Evolutionary conservation across 306 rosid genomes (phyloP), one percentile per base, ranked within the genome.

Genomic region (Inga oerstediana): DNA sequence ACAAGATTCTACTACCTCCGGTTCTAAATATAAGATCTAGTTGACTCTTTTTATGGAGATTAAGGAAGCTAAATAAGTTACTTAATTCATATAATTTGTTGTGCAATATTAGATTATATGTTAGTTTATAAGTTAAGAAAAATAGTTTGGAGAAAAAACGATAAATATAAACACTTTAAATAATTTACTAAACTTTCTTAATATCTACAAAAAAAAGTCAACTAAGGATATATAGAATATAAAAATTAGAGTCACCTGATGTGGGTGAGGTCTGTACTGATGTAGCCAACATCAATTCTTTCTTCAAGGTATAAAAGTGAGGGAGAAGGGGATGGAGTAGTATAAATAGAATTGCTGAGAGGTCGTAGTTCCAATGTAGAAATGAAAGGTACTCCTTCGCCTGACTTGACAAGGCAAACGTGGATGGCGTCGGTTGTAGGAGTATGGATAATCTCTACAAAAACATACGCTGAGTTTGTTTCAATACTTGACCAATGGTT

Each of bases 341-440:
- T 30, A 72, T 82, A 82, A 22, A 85, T 45, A 4, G 30, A 66
- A 67, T 79, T 82, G 20, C 3, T 45, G 13, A 86, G 5, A 52
- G 22, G 84, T 45, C 92, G 87, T 2, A 91, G 44, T 41, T 89
- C 92, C 37, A 87, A 22, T 3, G 81, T 9, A 0, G 91, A 87
- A 22, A 89, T 80, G 80, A 65, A 65, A 32, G 71, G 71, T 13
- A 65, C 7, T 65, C 43, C 71, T 2, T 0, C 0, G 4, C 27
- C 78, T 13, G 81, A 59, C 51, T 85, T 91, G 2, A 78, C 83
- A 11, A 91, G 81, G 65, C 92, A 91, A 1, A 89, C 59, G 7
- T 75, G 66, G 12, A 91, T 41, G 16, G 77, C 75, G 39, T 78
- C 59, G 14, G 81, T 54, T 11, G 16, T 8, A 2, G 91, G 89